Evolutionary conservation across 2,329 filamentous ascomycete genomes (phyloP), one percentile per base, ranked within the genome.

Genomic region (Calycina herbarum): DNA sequence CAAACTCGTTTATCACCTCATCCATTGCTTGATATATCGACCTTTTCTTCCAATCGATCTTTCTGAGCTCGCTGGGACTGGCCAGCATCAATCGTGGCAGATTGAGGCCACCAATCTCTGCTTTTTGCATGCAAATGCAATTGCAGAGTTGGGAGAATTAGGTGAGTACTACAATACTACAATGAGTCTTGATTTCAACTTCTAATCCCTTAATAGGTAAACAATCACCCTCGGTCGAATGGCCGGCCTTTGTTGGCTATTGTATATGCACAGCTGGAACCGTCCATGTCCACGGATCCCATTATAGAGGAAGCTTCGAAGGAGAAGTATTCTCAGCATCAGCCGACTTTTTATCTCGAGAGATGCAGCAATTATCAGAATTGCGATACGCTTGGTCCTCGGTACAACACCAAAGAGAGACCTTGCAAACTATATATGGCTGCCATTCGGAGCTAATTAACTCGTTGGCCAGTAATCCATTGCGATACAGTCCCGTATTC

Each of bases 31-130:
- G 60, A 89, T 96, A 56, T 96, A 96, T 74, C 86, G 93, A 17
- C 92, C 92, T 0, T 96, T 96, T 77, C 81, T 96, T 5, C 93
- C 93, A 0, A 90, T 96, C 68, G 91, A 96, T 76, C 82, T 96
- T 3, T 86, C 89, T 29, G 93, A 96, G 76, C 84, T 96, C 6
- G 86, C 91, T 13, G 90, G 91, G 15, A 89, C 86, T 0, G 91
- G 91, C 1, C 92, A 96, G 73, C 91, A 96, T 71, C 92, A 96
- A 75, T 94, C 91, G 33, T 96, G 93, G 93, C 93, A 96, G 75
- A 94, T 96, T 59, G 92, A 96, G 75, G 92, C 93, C 0, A 96
- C 92, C 0, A 94, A 95, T 73, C 84, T 94, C 75, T 96, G 93
- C 77, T 95, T 89, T 75, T 80, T 94, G 20, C 93, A 96, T 70